phyloP scores from a whole-genome alignment of 83 land plant species.

The Picea engelmannii region DNA sequence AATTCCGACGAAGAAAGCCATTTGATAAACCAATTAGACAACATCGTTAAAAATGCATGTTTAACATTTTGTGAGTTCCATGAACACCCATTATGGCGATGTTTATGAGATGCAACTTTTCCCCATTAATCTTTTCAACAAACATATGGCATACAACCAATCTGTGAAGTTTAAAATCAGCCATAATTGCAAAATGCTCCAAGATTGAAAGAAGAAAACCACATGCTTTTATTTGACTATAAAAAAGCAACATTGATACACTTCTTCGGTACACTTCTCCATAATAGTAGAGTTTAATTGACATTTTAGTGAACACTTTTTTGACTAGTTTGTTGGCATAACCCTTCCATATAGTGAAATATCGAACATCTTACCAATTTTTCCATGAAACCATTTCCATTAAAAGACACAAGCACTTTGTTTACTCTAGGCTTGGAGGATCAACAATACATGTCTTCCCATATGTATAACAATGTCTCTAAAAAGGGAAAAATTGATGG shows the following conservation, averaged over 20 bases:
- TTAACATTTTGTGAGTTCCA: conserved; percentile 82
- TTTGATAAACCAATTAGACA: too few species aligned
- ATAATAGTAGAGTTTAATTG: conserved; percentile 90
- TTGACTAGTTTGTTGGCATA: conserved; percentile 83
- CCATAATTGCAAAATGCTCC: too few species aligned
- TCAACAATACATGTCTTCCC: conserved; percentile 93
- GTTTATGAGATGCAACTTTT: conserved; percentile 89
- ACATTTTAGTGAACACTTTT: conserved; percentile 91
- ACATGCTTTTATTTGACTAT: too few species aligned
- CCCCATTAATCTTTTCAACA: conserved; percentile 78
- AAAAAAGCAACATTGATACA: conserved; percentile 35
- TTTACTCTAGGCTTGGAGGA: conserved; percentile 24
- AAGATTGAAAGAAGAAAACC: too few species aligned
- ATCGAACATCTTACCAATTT: conserved; percentile 12
- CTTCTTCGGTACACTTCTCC: conserved; percentile 96
- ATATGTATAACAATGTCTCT: too few species aligned
- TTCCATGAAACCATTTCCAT: background rate
- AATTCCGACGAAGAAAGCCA: too few species aligned
- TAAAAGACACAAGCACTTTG: conserved; percentile 15
- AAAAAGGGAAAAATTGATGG: too few species aligned
- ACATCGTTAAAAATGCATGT: conserved; percentile 3
- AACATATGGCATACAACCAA: background rate
- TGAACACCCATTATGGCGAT: conserved; percentile 93
- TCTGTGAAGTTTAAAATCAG: too few species aligned
- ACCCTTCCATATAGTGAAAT: conserved; percentile 44